Evolutionary conservation across 345 rosid species (phyloP), one percentile per base, ranked within the genome.

Genomic region (Rubroshorea leprosula): DNA sequence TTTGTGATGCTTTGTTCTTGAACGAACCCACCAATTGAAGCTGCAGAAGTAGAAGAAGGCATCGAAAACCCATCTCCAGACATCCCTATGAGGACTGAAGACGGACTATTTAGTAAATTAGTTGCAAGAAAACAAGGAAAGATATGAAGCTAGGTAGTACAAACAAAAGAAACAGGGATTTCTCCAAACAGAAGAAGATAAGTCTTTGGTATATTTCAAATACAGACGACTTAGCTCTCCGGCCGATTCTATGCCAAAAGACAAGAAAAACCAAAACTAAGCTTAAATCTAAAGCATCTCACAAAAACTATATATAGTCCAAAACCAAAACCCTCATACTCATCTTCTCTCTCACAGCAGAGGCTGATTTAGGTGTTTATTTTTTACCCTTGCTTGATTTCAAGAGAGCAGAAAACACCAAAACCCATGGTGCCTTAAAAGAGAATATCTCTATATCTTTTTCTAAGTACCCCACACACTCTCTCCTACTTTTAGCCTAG

Each of bases 221-320:
- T 56, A 80, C 54, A 51, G 50, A 58, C 71, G n/a, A n/a, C n/a
- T 73, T 68, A 57, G 62, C 74, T 70, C 69, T 69, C n/a, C n/a
- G n/a, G n/a, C 75, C 43, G 78, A 66, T 72, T 76, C 76, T 62
- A n/a, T n/a, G 82, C 82, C 83, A 85, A 76, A 82, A 78, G 89
- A 85, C 83, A 81, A 78, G 80, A 73, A 76, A 75, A 65, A 67
- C 64, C 41, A 27, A 8, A 27, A 67, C 72, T 69, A 74, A 75
- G 62, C 62, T 74, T 78, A 61, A 80, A 76, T 60, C 72, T 54
- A 65, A 67, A 67, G 57, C 43, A 66, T 43, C 51, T 56, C 48
- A 62, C 55, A 66, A 55, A 57, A 43, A 62, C n/a, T 67, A 65
- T 53, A 60, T 21, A 47, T 47, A 13, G 49, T 61, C 68, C 67